Evolutionary conservation across 495 filamentous ascomycete genomes (phyloP), one percentile per base, ranked within the genome.

Genomic region (Tricharina praecox): DNA sequence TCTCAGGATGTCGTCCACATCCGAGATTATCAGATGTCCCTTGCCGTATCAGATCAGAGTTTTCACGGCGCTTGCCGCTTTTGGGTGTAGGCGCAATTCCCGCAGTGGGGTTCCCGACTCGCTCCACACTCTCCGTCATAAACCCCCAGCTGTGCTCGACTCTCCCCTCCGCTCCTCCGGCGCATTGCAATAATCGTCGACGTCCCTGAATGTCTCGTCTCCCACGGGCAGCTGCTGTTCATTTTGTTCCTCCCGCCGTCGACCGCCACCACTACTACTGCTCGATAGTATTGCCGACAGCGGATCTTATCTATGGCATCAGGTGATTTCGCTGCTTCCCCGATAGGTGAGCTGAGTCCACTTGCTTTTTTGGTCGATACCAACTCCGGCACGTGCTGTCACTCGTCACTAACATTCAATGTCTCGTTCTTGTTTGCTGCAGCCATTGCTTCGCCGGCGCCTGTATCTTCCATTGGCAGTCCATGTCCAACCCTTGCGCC

Each of bases 371-470:
- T 46, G 15, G 43, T 13, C 13, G 13, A 18, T 33, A 8, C 13
- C 28, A 32, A 39, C 36, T 39, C 36, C 8, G 13, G 13, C 19
- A 16, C 30, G 15, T 34, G 18, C n/a, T 13, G 15, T 46, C 25
- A 18, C 21, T 24, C 40, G 21, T 43, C 40, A 26, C 5, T 43
- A n/a, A n/a, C n/a, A n/a, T n/a, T 18, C 21, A 43, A 4, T 24
- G 9, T 26, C 26, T 38, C 15, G 18, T 19, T 19, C 18, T 15
- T 26, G 13, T 25, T 25, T 26, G 15, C 15, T 38, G 18, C 34
- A 59, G 56, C 55, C 13, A 50, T 55, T 24, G 56, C 61, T 21
- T 57, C 65, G 36, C 57, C 61, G 40, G 48, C 58, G 35, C 55
- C 61, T 34, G 45, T 55, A 43, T 48, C 56, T 18, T 53, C 56